phyloP scores from a whole-genome alignment of 768 basidiomycete species.

The Hydnomerulius pinastri region DNA sequence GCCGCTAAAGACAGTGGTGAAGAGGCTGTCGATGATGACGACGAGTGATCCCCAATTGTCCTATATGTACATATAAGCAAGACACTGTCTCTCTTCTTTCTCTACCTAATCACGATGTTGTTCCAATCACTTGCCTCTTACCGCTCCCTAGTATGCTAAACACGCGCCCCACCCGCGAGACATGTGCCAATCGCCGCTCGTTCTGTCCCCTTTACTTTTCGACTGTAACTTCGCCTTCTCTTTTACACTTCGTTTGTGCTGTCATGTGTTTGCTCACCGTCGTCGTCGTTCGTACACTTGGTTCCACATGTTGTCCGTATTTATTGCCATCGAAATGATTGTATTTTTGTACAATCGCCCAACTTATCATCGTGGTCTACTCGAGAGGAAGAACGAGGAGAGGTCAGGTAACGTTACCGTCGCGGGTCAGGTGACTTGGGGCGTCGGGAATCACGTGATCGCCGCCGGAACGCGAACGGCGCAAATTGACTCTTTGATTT shows the following conservation, averaged over 20 bases:
- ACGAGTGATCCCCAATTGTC: slow-evolving; percentile 33
- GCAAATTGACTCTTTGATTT: background rate
- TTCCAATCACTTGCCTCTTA: slow-evolving; percentile 1
- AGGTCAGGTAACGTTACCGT: background rate
- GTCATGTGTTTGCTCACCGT: slow-evolving; percentile 25
- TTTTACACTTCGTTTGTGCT: slow-evolving; percentile 23
- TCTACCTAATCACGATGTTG: slow-evolving; percentile 21
- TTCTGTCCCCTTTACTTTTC: slow-evolving; percentile 8
- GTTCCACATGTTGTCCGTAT: slow-evolving; percentile 32
- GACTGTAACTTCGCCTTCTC: slow-evolving; percentile 21
- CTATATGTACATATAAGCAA: slow-evolving; percentile 19
- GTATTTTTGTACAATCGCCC: slow-evolving; percentile 28
- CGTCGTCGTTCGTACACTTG: slow-evolving; percentile 21
- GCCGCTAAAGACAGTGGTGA: slow-evolving; percentile 42
- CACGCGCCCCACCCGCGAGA: slow-evolving; percentile 21
- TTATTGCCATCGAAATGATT: slow-evolving; percentile 31
- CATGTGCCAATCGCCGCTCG: slow-evolving; percentile 27
- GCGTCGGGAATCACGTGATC: slow-evolving; percentile 13
- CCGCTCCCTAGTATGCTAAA: slow-evolving; percentile 22
- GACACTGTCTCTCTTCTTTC: slow-evolving; percentile 9
- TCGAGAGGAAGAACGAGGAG: background rate
- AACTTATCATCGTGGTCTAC: background rate
- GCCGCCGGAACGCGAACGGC: background rate
- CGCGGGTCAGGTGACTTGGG: slow-evolving; percentile 11
- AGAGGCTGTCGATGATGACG: slow-evolving; percentile 39